Base-by-base conservation (phyloP, 495 filamentous ascomycete genomes). In the Durotheca rogersii region DNA sequence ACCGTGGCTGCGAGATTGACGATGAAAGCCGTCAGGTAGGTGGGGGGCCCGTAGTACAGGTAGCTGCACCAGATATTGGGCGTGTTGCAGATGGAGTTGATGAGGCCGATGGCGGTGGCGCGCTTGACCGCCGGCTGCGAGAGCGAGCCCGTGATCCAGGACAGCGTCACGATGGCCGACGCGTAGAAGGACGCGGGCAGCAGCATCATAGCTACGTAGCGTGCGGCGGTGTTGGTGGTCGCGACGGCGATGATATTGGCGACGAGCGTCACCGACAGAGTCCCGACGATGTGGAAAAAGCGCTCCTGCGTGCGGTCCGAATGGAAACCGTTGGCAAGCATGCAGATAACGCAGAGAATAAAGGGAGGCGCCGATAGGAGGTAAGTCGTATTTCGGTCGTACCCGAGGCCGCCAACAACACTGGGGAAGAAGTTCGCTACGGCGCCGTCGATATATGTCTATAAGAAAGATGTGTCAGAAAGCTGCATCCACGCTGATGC, bases 41-140 rank as follows among this genome's bases (percentile, higher is more conserved):
- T 61, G 0, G 69, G 70, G 4, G 55, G 31, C 1, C 41, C 53
- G 16, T 67, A 70, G 31, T 70, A 72, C 12, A 74, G 46, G 35
- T 74, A 74, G 1, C 60, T 66, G 2, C 64, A 57, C 67, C 68
- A 72, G 39, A 74, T 71, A 43, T 72, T 72, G 7, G 64, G 60
- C 11, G 67, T 70, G 17, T 66, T 66, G 41, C 66, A 66, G 27
- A 61, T 40, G 18, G 47, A 37, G 39, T 61, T 61, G 38, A 57
- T 50, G 1, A 61, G 25, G 7, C 53, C 58, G 17, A 52, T 53
- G 12, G 58, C 58, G 5, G 58, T 53, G 5, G 58, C 58, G 7
- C 48, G 34, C 47, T 61, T 61, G 9, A 44, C 42, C 9, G 39
- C 19, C 4, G 53, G 53, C 9, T 51, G 53, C 12, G 53, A 42